Base-by-base conservation (phyloP, 352 stramenopile genomes). In the Pythium inflatum region DNA sequence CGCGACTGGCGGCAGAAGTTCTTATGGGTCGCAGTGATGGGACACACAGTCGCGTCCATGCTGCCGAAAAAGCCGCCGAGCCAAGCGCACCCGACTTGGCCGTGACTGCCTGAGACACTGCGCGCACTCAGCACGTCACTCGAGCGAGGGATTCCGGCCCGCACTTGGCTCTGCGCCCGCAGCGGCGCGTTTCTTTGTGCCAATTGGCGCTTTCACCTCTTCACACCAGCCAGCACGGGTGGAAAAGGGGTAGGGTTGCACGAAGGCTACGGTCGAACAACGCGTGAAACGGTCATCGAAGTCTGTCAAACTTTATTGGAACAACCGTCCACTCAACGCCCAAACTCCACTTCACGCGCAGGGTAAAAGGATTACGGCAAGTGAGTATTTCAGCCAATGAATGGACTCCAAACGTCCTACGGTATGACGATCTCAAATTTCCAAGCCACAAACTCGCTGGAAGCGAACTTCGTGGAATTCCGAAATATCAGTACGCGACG, bases 121-220 rank as follows among this genome's bases (percentile, higher is more conserved):
- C 64, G 48, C 9, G 56, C 24, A 57, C 38, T 18, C 24, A 22
- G 12, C 18, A 61, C 38, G 64, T 41, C 64, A 71, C 64, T 71
- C 57, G 12, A 34, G 18, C 46, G 64, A 53, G 64, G 64, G 55
- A 54, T 62, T 48, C 49, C 11, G 24, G 11, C 13, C 12, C 24
- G 46, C 30, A 53, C 63, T 70, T 70, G 54, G 63, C 63, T 70
- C 50, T 41, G 53, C 24, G 33, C 63, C 63, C 53, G 24, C 38
- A 18, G 4, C 2, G n/a, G 22, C 38, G 45, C 64, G 46, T 71
- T 61, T 71, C 64, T 71, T 71, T 71, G 64, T 66, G 43, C 53
- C 53, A 28, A 28, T 16, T 9, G 16, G 36, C 16, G 36, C 36
- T 43, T 16, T 9, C 46, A 30, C 8, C 14, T 40, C 30, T 40